These are phyloP conservation scores for Gaeumannomyces sp. DNA, from an alignment of 2,329 filamentous ascomycete genomes.

Conservation along the genomic window DNA sequence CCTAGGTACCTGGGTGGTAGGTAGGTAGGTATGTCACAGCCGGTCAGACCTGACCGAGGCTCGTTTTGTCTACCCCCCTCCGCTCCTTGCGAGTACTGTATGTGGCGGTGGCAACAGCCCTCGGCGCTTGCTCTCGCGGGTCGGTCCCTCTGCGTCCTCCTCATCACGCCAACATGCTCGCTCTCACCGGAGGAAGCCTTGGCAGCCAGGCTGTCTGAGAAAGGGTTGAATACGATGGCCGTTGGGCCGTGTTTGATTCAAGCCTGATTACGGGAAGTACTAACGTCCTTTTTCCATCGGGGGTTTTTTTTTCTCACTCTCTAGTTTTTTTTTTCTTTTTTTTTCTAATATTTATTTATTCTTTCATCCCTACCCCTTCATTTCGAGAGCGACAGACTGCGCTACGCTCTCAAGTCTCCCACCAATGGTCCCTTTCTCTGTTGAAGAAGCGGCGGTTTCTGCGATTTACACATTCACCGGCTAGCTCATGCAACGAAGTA, in stretches of 20 bases:
- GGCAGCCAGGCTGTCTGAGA: not conserved
- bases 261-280: too few relatives aligned
- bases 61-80: not conserved
- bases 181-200: not conserved
- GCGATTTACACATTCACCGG: too few relatives aligned
- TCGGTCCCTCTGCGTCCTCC: not conserved
- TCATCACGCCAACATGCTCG: too few relatives aligned
- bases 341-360: too few relatives aligned
- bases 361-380: too few relatives aligned
- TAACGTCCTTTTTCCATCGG: too few relatives aligned
- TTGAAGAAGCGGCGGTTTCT: too few relatives aligned
- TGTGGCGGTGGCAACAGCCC: not conserved
- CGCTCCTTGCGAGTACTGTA: not conserved
- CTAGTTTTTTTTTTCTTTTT: not conserved
- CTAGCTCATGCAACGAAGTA: not conserved
- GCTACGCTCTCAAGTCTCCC: too few relatives aligned
- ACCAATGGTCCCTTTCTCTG: too few relatives aligned
- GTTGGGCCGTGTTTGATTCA: not conserved
- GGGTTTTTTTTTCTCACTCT: not conserved
- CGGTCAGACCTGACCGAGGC: not conserved
- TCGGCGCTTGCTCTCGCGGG: not conserved
- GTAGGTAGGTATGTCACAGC: too few relatives aligned
- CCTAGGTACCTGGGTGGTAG: too few relatives aligned
- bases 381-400: too few relatives aligned
- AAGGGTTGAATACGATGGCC: not conserved